A percentile compares a stretch with the other conserved stretches of the same genome.
Evolutionary conservation across 495 filamentous ascomycete species (phyloP).

Genomic region (Penicillium paxilli): DNA sequence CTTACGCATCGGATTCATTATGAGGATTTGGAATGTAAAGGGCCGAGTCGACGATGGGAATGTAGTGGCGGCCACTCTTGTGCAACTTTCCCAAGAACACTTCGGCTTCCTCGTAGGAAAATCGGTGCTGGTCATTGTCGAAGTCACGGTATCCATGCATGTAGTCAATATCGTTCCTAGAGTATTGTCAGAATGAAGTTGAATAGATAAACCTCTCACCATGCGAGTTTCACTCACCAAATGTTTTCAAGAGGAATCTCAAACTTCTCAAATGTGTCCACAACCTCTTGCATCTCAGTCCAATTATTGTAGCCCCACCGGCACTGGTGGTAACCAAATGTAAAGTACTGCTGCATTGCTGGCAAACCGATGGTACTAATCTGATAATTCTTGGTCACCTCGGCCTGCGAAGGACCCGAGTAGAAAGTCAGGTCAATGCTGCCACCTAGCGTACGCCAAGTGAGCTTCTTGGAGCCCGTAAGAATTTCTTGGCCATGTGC

Average conservation of each 20-base stretch:
- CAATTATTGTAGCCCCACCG: conserved; percentile 66
- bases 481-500: conserved; percentile 77
- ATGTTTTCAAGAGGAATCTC: conserved; percentile 66
- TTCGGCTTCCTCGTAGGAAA: conserved; percentile 49
- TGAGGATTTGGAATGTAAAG: conserved; percentile 75
- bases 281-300: conserved; percentile 53
- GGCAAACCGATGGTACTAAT: conserved; percentile 57
- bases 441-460: conserved; percentile 71
- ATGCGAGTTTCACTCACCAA: conserved; percentile 46
- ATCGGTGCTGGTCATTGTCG: conserved; percentile 53
- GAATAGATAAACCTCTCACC: neutral
- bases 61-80: conserved; percentile 66
- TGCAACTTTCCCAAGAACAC: conserved; percentile 67
- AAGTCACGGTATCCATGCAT: conserved; percentile 62
- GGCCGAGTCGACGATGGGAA: conserved; percentile 84
- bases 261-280: conserved; percentile 58
- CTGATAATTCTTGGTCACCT: conserved; percentile 60
- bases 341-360: conserved; percentile 63
- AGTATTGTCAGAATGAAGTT: neutral
- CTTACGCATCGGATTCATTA: conserved; percentile 66
- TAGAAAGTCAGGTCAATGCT: conserved; percentile 65
- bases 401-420: conserved; percentile 55
- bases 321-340: conserved; percentile 65
- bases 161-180: conserved; percentile 59
- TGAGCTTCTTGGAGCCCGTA: conserved; percentile 63